Evolutionary conservation across 148 eudicot genomes (phyloP).

Genomic region (Polygonum maritimum): DNA sequence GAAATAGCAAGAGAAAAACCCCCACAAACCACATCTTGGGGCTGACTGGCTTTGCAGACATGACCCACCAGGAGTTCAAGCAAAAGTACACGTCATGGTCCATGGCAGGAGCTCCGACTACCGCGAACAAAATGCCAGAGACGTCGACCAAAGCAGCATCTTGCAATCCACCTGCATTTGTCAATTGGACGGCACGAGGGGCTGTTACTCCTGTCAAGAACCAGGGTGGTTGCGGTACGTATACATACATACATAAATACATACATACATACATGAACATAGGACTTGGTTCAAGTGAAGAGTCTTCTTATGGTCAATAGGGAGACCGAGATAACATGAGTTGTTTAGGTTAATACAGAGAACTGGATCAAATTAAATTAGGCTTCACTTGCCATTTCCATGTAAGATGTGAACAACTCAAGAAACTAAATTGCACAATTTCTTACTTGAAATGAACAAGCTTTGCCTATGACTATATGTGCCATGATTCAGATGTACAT

Average conservation of each 20-base stretch:
- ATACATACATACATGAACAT: background rate
- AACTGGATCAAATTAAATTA: too few species aligned
- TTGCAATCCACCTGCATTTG: background rate
- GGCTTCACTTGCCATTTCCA: too few species aligned
- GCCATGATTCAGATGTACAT: too few species aligned
- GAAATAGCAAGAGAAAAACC: background rate
- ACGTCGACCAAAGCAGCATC: background rate
- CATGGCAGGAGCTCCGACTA: background rate
- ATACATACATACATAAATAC: background rate
- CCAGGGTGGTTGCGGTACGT: background rate
- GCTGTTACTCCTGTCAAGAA: background rate
- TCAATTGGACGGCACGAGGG: background rate
- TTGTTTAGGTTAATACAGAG: too few species aligned
- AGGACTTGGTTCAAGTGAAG: background rate
- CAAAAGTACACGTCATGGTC: background rate
- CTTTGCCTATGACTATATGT: too few species aligned
- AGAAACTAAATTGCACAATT: too few species aligned
- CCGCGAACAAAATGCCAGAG: background rate
- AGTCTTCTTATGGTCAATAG: too few species aligned
- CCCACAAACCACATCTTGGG: background rate
- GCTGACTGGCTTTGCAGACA: background rate
- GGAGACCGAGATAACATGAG: too few species aligned
- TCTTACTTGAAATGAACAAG: too few species aligned
- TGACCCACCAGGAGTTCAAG: background rate
- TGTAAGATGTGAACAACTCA: too few species aligned